Conservation (phyloP, 495 filamentous ascomycete genomes). For the Aspergillus affinis region DNA sequence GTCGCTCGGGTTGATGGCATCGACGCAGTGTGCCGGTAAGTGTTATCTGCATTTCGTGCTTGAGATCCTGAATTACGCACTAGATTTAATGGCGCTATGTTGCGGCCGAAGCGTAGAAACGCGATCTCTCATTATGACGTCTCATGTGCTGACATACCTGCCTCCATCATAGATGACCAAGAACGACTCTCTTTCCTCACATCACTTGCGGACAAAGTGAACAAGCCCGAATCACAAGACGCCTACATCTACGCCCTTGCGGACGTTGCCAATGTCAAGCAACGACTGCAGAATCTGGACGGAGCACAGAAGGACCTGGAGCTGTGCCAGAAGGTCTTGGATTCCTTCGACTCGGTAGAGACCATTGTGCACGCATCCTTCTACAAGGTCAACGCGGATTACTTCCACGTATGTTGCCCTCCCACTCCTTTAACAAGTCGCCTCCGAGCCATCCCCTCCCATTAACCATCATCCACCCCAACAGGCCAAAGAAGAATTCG, state of each 20-base stretch:
- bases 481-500: constrained; percentile 81
- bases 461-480: background rate
- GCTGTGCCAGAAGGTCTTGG: constrained; percentile 80
- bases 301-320: constrained; percentile 84
- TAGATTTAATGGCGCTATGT: no score
- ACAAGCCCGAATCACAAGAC: constrained; percentile 91
- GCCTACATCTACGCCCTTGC: constrained; percentile 92
- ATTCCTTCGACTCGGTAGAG: constrained; percentile 93
- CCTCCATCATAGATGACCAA: constrained; percentile 62
- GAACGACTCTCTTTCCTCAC: constrained; percentile 87
- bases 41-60: constrained; percentile 8
- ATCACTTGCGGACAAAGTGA: constrained; percentile 79
- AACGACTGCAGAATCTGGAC: constrained; percentile 71
- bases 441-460: background rate
- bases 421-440: background rate
- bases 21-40: constrained; percentile 81
- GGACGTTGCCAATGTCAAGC: constrained; percentile 84
- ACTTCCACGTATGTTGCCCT: constrained; percentile 67
- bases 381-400: constrained; percentile 93
- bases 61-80: background rate
- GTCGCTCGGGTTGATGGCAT: constrained; percentile 79
- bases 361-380: constrained; percentile 94
- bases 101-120: no score
- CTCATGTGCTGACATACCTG: background rate
- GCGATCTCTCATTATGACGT: background rate